A percentile compares a stretch with the other conserved stretches of the same genome.
These are phyloP conservation scores for Nicotiana knightiana DNA, from an alignment of 257 asterid species.

Conservation along the genomic window DNA sequence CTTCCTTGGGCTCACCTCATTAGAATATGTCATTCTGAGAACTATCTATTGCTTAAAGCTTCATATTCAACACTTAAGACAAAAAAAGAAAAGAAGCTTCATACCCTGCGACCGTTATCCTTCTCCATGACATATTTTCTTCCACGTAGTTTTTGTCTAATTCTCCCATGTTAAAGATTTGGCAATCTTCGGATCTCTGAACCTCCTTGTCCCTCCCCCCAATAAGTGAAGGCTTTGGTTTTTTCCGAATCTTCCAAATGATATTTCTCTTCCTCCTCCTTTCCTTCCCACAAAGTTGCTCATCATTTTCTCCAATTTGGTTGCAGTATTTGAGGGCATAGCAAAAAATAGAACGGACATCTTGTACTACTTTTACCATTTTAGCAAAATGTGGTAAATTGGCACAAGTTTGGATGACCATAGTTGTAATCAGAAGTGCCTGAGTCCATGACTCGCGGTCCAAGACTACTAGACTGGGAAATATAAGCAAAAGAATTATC, in stretches of 20 bases:
- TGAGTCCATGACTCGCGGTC: too few species aligned
- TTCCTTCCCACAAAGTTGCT: background rate
- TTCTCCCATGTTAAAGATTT: background rate
- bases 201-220: background rate
- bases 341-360: background rate
- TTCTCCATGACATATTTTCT: background rate
- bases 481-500: too few species aligned
- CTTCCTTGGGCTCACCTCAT: background rate
- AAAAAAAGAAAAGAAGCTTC: background rate
- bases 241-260: background rate
- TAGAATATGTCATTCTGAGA: background rate
- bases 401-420: background rate
- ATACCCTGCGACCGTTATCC: background rate
- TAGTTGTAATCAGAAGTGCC: background rate
- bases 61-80: background rate
- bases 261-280: background rate
- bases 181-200: background rate
- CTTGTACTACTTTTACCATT: background rate
- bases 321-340: background rate
- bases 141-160: background rate
- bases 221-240: background rate
- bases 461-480: too few species aligned
- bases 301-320: background rate
- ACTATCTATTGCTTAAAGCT: background rate
- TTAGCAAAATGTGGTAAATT: background rate